These are phyloP conservation scores for Tetracentron sinense DNA, from an alignment of 164 flowering plant species.

Conservation along the genomic window DNA sequence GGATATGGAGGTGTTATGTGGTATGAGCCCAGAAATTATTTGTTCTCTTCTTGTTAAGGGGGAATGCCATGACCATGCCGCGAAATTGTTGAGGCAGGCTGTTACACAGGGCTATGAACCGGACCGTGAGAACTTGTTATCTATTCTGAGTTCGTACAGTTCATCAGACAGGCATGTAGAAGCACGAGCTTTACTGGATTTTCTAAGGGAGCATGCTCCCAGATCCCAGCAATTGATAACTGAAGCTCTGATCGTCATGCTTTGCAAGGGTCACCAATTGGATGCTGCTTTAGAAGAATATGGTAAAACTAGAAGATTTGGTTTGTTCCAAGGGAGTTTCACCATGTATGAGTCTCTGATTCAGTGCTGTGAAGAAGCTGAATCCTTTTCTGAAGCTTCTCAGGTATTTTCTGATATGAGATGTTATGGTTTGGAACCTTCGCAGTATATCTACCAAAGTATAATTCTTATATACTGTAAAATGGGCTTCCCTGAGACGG, in stretches of 20 bases:
- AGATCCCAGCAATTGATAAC: constrained; percentile 33
- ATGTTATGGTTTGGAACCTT: constrained; percentile 56
- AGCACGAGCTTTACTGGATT: constrained; percentile 56
- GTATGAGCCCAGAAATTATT: constrained; percentile 50
- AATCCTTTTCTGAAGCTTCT: constrained; percentile 58
- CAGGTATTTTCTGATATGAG: constrained; percentile 84
- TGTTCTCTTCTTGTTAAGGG: constrained; percentile 62
- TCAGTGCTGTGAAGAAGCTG: constrained; percentile 53
- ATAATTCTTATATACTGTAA: constrained; percentile 57
- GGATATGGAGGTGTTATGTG: constrained; percentile 60
- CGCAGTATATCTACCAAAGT: constrained; percentile 35
- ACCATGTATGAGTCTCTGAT: constrained; percentile 67
- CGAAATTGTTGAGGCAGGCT: constrained; percentile 49
- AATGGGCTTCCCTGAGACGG: constrained; percentile 87
- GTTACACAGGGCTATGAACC: constrained; percentile 46
- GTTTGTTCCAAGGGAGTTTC: constrained; percentile 30
- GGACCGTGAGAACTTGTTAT: constrained; percentile 48
- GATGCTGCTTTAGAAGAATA: constrained; percentile 70
- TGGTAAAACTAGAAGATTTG: constrained; percentile 23
- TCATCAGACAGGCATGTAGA: constrained; percentile 58
- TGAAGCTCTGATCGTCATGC: constrained; percentile 55
- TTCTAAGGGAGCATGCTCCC: constrained; percentile 43
- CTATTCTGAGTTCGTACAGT: constrained; percentile 57
- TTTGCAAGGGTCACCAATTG: constrained; percentile 52
- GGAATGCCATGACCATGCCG: constrained; percentile 68